Evolutionary conservation across 495 filamentous ascomycete genomes (phyloP).

Genomic region (Aspergillus diversus): DNA sequence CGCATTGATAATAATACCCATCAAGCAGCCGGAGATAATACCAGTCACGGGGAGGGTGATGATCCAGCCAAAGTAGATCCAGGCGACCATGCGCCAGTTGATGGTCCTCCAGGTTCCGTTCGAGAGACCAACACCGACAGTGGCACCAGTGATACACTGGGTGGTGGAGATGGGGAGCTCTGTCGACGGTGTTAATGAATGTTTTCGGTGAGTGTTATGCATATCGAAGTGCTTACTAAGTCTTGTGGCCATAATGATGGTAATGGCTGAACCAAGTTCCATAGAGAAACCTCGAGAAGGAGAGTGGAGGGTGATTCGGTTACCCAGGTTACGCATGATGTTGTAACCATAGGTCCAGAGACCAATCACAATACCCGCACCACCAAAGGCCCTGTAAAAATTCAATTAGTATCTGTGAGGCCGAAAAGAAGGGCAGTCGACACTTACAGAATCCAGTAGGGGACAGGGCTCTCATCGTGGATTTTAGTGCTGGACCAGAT

Average conservation of each 20-base stretch:
- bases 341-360: conserved; percentile 32
- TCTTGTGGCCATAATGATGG: conserved; percentile 24
- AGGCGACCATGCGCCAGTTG: conserved; percentile 63
- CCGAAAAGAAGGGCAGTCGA: neutral
- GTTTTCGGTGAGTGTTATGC: neutral
- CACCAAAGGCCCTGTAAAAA: conserved; percentile 20
- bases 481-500: conserved; percentile 18
- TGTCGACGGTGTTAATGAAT: neutral
- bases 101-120: conserved; percentile 59
- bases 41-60: conserved; percentile 60
- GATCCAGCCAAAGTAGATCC: conserved; percentile 62
- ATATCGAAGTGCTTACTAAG: conserved; percentile 15
- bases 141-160: conserved; percentile 64
- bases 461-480: conserved; percentile 20
- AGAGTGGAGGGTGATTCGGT: conserved; percentile 26
- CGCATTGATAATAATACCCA: conserved; percentile 62
- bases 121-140: conserved; percentile 65
- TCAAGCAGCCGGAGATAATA: conserved; percentile 58
- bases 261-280: conserved; percentile 26
- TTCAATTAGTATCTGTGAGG: neutral
- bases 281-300: conserved; percentile 27
- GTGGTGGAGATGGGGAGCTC: conserved; percentile 41
- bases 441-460: conserved; percentile 28
- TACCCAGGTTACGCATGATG: conserved; percentile 29
- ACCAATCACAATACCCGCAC: conserved; percentile 22